Base-by-base conservation (phyloP, 257 asterid species). In the Verbascum thapsus region DNA sequence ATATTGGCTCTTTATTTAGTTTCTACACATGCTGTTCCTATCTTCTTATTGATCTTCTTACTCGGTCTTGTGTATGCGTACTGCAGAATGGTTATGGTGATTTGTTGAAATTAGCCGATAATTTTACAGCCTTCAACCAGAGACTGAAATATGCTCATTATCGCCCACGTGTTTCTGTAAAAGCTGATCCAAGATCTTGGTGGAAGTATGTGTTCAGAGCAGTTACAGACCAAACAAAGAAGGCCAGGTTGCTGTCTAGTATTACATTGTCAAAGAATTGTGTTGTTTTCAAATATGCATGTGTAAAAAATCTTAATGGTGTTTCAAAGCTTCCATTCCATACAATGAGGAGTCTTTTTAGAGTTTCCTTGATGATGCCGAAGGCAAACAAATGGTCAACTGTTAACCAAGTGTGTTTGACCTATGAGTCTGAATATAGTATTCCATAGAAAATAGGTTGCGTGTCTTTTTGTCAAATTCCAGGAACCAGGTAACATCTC, bases 81-180 rank as follows among this genome's bases (percentile, higher is more conserved):
- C 49, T 76, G 74, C 88, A 92, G 99, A 71, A 75, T 81, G 95
- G 99, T 43, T 92, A 92, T 58, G 78, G 87, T 13, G 95, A 92
- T 76, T 40, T 92, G 83, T 66, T 89, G 66, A 89, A 89, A 60
- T 68, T 92, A 68, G 99, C 99, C 51, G 99, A 92, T 76, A 92
- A 87, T 68, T 92, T 92, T 76, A 79, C 97, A 42, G 85, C 97
- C 71, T 92, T 92, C 73, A 92, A 85, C 74, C 97, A 86, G 83
- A 83, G 97, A 58, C 75, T 92, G 65, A 87, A 73, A 67, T 92
- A 77, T 78, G 95, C 95, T 66, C 99, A 92, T 80, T 80, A 80
- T 82, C 90, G 95, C 17, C 99, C 99, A 61, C 85, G 52, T 47
- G 80, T 75, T 58, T 53, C 85, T 12, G 78, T 89, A 41, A 85